A percentile compares a stretch with the other conserved stretches of the same genome.
Evolutionary conservation across 2,329 filamentous ascomycete species (phyloP).

Genomic region (Aaosphaeria pasadenensis): DNA sequence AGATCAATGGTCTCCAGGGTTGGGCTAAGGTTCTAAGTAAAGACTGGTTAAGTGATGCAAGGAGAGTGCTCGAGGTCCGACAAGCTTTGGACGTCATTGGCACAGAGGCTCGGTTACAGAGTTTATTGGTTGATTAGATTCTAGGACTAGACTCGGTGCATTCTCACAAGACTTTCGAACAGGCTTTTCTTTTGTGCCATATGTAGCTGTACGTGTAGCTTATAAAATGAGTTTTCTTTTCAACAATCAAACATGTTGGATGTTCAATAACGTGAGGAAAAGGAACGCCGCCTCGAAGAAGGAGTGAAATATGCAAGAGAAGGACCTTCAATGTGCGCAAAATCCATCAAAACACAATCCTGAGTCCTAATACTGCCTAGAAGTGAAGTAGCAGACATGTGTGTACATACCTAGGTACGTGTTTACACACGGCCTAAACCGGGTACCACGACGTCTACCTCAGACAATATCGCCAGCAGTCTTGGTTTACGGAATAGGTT

Average conservation of each 20-base stretch:
- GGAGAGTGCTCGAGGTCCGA: constrained; percentile 89
- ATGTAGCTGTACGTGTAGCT: constrained; percentile 7
- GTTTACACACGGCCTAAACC: too few relatives aligned
- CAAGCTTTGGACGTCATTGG: constrained; percentile 95
- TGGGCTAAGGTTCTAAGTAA: constrained; percentile 95
- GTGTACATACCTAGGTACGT: too few relatives aligned
- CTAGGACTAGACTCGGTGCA: background rate
- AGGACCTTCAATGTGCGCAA: too few relatives aligned
- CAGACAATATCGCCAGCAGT: too few relatives aligned
- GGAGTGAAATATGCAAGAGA: too few relatives aligned
- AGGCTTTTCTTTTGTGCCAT: constrained; percentile 6
- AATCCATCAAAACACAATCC: too few relatives aligned
- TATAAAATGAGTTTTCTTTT: background rate
- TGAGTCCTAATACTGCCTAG: too few relatives aligned
- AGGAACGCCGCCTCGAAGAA: too few relatives aligned
- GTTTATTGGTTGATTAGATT: constrained; percentile 71
- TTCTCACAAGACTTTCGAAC: background rate
- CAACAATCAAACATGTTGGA: too few relatives aligned
- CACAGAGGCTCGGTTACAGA: constrained; percentile 85
- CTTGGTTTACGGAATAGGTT: background rate
- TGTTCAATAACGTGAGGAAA: too few relatives aligned
- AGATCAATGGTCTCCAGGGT: constrained; percentile 89
- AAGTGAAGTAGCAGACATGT: too few relatives aligned
- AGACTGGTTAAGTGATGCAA: constrained; percentile 89
- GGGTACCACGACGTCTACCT: too few relatives aligned